Percentiles rank a stretch among this genome's conserved stretches.
phyloP scores from a whole-genome alignment of 495 filamentous ascomycete species.

The Annulohypoxylon maeteangense region DNA sequence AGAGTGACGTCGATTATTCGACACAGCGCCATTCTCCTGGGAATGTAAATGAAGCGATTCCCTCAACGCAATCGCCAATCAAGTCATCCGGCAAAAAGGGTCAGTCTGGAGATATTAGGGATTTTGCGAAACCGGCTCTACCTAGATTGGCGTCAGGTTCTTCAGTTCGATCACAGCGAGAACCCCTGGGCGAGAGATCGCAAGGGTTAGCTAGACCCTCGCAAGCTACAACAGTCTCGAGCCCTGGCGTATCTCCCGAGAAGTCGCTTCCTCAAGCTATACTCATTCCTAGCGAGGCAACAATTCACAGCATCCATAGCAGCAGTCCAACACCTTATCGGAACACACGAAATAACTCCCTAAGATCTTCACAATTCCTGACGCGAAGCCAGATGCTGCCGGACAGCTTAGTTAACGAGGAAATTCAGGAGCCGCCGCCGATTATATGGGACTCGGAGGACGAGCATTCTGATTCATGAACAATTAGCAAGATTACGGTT shows the following conservation, averaged over 20 bases:
- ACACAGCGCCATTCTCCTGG: slow-evolving; percentile 47
- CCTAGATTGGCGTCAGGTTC: slow-evolving; percentile 18
- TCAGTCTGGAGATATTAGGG: background rate
- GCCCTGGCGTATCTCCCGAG: slow-evolving; percentile 42
- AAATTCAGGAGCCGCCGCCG: slow-evolving; percentile 54
- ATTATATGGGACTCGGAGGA: slow-evolving; percentile 59
- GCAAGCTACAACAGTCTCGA: slow-evolving; percentile 60
- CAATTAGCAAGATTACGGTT: background rate
- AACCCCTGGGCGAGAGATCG: slow-evolving; percentile 21
- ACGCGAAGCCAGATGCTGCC: slow-evolving; percentile 63
- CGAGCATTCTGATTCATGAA: slow-evolving; percentile 49
- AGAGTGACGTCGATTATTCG: slow-evolving; percentile 55
- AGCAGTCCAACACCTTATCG: slow-evolving; percentile 38
- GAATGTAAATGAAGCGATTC: slow-evolving; percentile 46
- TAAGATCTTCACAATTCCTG: slow-evolving; percentile 56
- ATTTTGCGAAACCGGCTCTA: slow-evolving; percentile 33
- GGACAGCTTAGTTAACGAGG: slow-evolving; percentile 64
- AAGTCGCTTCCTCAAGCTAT: slow-evolving; percentile 44
- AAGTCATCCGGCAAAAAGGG: slow-evolving; percentile 16
- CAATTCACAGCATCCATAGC: background rate
- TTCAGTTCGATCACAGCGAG: slow-evolving; percentile 14
- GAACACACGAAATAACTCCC: slow-evolving; percentile 35
- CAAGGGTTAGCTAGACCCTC: slow-evolving; percentile 48
- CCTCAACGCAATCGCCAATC: slow-evolving; percentile 46
- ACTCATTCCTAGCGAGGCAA: slow-evolving; percentile 24